Percentiles rank a stretch among this genome's conserved stretches.
These are phyloP conservation scores for Mortierella sp. DNA, from an alignment of 371 early-diverging fungal genomes.

Conservation along the genomic window DNA sequence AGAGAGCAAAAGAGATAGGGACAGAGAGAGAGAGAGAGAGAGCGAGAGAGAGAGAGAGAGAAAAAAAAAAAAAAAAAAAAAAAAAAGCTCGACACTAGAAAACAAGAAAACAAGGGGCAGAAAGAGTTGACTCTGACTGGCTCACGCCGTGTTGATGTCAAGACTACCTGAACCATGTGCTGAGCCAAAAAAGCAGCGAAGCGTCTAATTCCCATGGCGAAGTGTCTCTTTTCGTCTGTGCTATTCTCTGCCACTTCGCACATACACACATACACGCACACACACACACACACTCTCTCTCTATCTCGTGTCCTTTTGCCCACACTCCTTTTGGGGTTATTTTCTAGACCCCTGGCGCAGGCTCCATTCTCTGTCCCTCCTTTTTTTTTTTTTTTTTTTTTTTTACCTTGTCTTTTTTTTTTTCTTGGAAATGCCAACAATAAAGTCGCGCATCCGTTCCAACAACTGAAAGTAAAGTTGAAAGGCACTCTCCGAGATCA, in stretches of 20 bases:
- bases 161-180: neutral
- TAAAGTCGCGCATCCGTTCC: constrained; percentile 50
- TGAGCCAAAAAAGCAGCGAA: neutral
- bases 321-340: too few relatives aligned
- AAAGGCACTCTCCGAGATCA: constrained; percentile 37
- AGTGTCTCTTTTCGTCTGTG: too few relatives aligned
- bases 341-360: neutral
- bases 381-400: neutral
- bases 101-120: too few relatives aligned
- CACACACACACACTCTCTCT: too few relatives aligned
- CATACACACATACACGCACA: too few relatives aligned
- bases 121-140: too few relatives aligned
- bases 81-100: neutral
- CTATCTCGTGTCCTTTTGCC: too few relatives aligned
- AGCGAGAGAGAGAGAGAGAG: neutral
- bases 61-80: neutral
- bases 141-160: too few relatives aligned
- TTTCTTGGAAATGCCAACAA: constrained; percentile 39
- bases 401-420: constrained; percentile 42
- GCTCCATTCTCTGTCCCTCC: neutral
- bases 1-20: neutral
- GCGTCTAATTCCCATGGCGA: neutral
- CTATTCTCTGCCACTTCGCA: too few relatives aligned
- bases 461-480: constrained; percentile 31
- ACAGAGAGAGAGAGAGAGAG: neutral